Conservation (phyloP, 2,329 filamentous ascomycete genomes). For the Fusarium chlamydosporum region DNA sequence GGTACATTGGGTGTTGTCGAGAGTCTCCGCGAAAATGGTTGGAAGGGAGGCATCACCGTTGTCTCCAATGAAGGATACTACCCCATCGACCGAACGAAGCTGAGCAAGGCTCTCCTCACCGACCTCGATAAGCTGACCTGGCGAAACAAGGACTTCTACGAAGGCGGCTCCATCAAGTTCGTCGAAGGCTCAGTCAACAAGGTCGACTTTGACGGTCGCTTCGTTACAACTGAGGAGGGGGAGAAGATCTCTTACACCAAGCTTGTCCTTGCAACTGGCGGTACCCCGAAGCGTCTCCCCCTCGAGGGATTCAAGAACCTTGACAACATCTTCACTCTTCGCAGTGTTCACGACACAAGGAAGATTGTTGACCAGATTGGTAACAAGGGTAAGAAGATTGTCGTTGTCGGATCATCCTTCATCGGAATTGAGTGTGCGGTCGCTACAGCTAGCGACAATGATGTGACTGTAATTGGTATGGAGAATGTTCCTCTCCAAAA, state of each 20-base stretch:
- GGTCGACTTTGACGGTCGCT: slow-evolving; percentile 82
- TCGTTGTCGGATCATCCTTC: slow-evolving; percentile 92
- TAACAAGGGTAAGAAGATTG: slow-evolving; percentile 88
- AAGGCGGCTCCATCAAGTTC: slow-evolving; percentile 69
- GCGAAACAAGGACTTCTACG: slow-evolving; percentile 84
- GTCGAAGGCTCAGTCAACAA: slow-evolving; percentile 75
- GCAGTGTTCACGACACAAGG: slow-evolving; percentile 82
- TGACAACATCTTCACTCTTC: slow-evolving; percentile 87
- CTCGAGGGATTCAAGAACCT: slow-evolving; percentile 88
- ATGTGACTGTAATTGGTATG: slow-evolving; percentile 90
- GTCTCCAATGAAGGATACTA: slow-evolving; percentile 87
- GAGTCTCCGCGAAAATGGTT: slow-evolving; percentile 85
- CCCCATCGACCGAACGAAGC: slow-evolving; percentile 93
- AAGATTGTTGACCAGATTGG: slow-evolving; percentile 84
- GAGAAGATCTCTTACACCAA: slow-evolving; percentile 84
- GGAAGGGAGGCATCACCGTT: slow-evolving; percentile 82
- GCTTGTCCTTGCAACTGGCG: slow-evolving; percentile 90
- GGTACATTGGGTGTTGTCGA: slow-evolving; percentile 87
- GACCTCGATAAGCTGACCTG: slow-evolving; percentile 84
- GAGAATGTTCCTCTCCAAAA: slow-evolving; percentile 87
- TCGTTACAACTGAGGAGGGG: slow-evolving; percentile 80
- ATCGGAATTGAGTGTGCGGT: slow-evolving; percentile 99
- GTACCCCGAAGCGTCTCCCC: slow-evolving; percentile 80
- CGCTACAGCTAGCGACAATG: slow-evolving; percentile 82
- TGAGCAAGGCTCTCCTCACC: slow-evolving; percentile 91